Base-by-base conservation (phyloP, 176 grass and related monocot species). In the Avena eriantha region DNA sequence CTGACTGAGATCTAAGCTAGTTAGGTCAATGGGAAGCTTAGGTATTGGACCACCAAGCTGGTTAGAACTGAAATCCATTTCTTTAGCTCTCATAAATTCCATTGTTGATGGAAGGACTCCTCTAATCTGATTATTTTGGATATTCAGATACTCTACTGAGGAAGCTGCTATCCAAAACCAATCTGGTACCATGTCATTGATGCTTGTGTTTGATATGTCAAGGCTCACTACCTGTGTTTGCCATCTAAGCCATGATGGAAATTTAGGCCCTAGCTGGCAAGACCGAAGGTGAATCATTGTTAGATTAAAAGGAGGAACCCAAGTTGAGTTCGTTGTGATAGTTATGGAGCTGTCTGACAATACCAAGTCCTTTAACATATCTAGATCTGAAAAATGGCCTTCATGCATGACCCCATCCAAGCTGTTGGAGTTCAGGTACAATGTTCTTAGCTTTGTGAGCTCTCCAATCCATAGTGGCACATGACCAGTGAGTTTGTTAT, bases 111-210 rank as follows among this genome's bases (percentile, higher is more conserved):
- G 43, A 0, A 87, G 47, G 1, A 70, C 1, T 8, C 85, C 85
- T 73, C 11, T 47, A 73, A 87, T 46, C 11, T 86, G 49, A 65
- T 86, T 86, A 45, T 66, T 57, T 41, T 41, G 39, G 39, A 41
- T 41, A 41, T 41, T 41, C 6, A 41, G 39, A 41, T 7, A 41
- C 39, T 41, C 39, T 41, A 41, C 39, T 7, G 39, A 41, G 39
- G 39, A 41, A 41, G 39, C 39, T 41, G 6, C 39, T 41, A 41
- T 41, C 39, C 39, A 41, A 41, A 41, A 41, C 39, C 39, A 41
- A 41, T 41, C 39, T 5, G 39, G 39, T 41, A 41, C 39, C 39
- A 41, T 41, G 39, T 41, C 39, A 41, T 7, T 41, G 39, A 41
- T 41, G 39, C 39, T 41, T 7, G 39, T 41, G 39, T 41, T 41